Evolutionary conservation across 441 rosid genomes (phyloP), one percentile per base, ranked within the genome.

Genomic region (Croton setiger): DNA sequence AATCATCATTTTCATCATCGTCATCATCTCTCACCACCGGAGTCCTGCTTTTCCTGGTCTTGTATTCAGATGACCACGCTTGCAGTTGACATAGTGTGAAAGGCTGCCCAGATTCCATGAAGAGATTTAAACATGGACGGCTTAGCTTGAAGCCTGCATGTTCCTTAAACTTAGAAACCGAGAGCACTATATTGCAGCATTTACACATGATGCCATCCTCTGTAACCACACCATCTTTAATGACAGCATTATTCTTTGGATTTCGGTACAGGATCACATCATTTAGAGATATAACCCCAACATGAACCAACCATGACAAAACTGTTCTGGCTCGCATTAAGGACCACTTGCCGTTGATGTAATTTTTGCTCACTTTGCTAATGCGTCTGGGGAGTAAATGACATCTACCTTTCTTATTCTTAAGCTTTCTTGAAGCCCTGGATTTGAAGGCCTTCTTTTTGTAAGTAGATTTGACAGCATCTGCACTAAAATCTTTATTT

Each of bases 11-110:
- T 74, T 74, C 86, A 79, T 92, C 97, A 75, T 87, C 84, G 15
- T 89, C 90, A 70, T 77, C 85, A 67, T 66, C 71, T 80, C 81
- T 85, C 74, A 82, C 85, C 39, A 80, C 73, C 72, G 67, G 76
- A 54, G 35, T 78, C 74, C 78, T 78, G 66, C 60, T 82, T 81
- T 88, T 91, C 73, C 96, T 82, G 65, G 76, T 80, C 73, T 83
- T 91, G 73, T 88, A 92, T 76, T 94, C 99, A 68, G 85, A 83
- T 52, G 93, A 86, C 99, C 99, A 94, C 67, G 97, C 97, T 80
- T 90, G 88, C 71, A 94, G 86, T 82, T 84, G 88, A 79, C 93
- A 90, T 44, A 88, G 72, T 64, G 92, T 79, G 63, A 87, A 82
- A 51, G 96, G 82, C 85, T 84, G 80, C 51, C 97, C 97, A 63